phyloP scores from a whole-genome alignment of 148 eudicot species.

The Vaccinium macrocarpon region DNA sequence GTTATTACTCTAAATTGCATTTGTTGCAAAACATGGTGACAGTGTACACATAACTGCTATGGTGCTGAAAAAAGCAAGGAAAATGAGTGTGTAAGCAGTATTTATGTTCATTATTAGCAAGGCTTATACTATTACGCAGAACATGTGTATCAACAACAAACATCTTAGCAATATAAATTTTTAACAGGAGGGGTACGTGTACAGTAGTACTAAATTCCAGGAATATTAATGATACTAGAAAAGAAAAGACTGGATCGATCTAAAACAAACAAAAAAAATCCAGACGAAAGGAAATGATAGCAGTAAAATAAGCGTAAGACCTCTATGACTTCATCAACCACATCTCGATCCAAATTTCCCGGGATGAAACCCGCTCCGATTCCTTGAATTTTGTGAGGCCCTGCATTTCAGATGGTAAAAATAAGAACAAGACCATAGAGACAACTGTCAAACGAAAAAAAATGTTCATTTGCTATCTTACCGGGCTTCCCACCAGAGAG shows the following conservation, averaged over 20 bases:
- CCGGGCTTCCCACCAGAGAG: slow-evolving; percentile 99
- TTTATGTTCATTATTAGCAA: not conserved
- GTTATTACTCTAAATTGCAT: not conserved
- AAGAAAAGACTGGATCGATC: not conserved
- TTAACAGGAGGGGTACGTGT: not conserved
- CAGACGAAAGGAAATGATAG: not conserved
- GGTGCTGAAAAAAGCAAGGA: not conserved
- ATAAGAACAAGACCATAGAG: slow-evolving; percentile 6
- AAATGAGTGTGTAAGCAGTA: not conserved
- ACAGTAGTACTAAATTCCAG: not conserved
- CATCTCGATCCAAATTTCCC: slow-evolving; percentile 62
- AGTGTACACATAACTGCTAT: not conserved
- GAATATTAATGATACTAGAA: not conserved
- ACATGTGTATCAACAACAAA: not conserved
- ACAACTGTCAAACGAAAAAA: not conserved
- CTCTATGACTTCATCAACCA: slow-evolving; percentile 95
- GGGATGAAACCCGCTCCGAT: slow-evolving; percentile 99
- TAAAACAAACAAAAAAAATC: not conserved
- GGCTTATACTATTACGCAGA: not conserved
- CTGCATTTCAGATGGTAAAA: slow-evolving; percentile 49
- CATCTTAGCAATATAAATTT: not conserved
- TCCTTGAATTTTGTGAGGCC: slow-evolving; percentile 99
- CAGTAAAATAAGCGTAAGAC: slow-evolving; percentile 30
- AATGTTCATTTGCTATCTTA: slow-evolving; percentile 32
- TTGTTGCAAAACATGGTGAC: not conserved